These are phyloP conservation scores for Lachnellula cervina DNA, from an alignment of 2,329 filamentous ascomycete species.

Conservation along the genomic window DNA sequence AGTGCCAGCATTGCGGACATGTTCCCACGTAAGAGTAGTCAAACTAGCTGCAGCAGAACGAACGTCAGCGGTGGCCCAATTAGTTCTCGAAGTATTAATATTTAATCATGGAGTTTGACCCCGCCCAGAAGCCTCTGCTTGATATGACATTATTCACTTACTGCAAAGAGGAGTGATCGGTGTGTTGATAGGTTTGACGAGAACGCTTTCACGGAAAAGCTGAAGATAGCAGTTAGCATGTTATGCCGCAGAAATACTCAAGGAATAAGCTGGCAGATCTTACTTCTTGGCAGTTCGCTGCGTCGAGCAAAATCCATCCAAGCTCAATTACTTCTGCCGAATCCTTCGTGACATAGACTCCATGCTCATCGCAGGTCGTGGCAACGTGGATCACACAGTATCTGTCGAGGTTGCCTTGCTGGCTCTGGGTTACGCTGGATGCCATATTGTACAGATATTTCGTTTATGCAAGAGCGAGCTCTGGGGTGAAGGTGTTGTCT, in stretches of 20 bases:
- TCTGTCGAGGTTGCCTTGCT: slow-evolving; percentile 76
- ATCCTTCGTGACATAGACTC: slow-evolving; percentile 98
- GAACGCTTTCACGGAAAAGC: slow-evolving; percentile 91
- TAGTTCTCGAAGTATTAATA: slow-evolving; percentile 1
- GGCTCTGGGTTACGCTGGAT: slow-evolving; percentile 42
- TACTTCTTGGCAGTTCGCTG: slow-evolving; percentile 90
- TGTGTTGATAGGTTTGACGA: slow-evolving; percentile 97
- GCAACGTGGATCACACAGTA: slow-evolving; percentile 98
- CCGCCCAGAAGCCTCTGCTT: neutral
- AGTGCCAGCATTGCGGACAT: slow-evolving; percentile 93
- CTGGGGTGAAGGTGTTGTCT: slow-evolving; percentile 44
- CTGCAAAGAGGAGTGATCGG: slow-evolving; percentile 98
- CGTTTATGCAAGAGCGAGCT: slow-evolving; percentile 58
- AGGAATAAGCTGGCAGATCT: slow-evolving; percentile 31
- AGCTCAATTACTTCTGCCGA: slow-evolving; percentile 99
- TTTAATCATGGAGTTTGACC: neutral
- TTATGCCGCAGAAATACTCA: slow-evolving; percentile 1
- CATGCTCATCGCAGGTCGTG: slow-evolving; percentile 98
- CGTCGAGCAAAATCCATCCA: slow-evolving; percentile 93
- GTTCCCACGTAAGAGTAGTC: slow-evolving; percentile 97
- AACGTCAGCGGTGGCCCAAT: slow-evolving; percentile 13
- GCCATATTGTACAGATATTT: slow-evolving; percentile 66
- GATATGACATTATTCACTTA: slow-evolving; percentile 51
- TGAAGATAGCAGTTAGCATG: slow-evolving; percentile 38
- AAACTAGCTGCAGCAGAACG: slow-evolving; percentile 66